phyloP scores from a whole-genome alignment of 2,329 filamentous ascomycete species.

The Penicillium sp. region DNA sequence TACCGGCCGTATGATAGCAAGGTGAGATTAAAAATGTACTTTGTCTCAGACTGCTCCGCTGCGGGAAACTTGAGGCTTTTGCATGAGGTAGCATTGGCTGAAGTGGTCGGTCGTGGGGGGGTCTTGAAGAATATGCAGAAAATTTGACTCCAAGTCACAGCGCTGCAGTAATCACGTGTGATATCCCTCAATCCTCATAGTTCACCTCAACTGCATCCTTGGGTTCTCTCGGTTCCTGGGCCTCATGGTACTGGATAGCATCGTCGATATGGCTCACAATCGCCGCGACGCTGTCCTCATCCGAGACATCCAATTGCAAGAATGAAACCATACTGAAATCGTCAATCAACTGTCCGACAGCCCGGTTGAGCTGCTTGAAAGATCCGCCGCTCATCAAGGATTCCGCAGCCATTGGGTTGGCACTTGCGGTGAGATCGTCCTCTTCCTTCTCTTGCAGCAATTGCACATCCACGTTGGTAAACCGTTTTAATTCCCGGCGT shows the following conservation, averaged over 20 bases:
- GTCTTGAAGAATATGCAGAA: background rate
- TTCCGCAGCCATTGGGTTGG: conserved; percentile 64
- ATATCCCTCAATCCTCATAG: conserved; percentile 43
- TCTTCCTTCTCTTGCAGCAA: conserved; percentile 68
- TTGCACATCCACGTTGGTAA: conserved; percentile 80
- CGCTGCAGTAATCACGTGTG: background rate
- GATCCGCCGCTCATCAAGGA: conserved; percentile 77
- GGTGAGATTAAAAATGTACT: background rate
- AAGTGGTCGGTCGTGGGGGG: background rate
- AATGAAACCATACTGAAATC: conserved; percentile 99
- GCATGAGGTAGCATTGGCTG: background rate
- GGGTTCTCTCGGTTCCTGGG: conserved; percentile 85
- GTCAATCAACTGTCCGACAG: conserved; percentile 88
- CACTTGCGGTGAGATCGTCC: conserved; percentile 54
- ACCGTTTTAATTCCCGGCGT: conserved; percentile 84
- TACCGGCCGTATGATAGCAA: background rate
- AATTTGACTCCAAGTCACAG: background rate
- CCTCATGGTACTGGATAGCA: conserved; percentile 88
- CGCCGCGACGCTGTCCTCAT: conserved; percentile 84
- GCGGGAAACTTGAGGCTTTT: background rate
- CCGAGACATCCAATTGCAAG: conserved; percentile 80
- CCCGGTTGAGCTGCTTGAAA: conserved; percentile 79
- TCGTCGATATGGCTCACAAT: conserved; percentile 93
- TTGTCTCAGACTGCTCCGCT: background rate
- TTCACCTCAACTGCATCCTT: conserved; percentile 62